These are phyloP conservation scores for Metrosideros polymorpha DNA, from an alignment of 441 rosid species.

Conservation along the genomic window DNA sequence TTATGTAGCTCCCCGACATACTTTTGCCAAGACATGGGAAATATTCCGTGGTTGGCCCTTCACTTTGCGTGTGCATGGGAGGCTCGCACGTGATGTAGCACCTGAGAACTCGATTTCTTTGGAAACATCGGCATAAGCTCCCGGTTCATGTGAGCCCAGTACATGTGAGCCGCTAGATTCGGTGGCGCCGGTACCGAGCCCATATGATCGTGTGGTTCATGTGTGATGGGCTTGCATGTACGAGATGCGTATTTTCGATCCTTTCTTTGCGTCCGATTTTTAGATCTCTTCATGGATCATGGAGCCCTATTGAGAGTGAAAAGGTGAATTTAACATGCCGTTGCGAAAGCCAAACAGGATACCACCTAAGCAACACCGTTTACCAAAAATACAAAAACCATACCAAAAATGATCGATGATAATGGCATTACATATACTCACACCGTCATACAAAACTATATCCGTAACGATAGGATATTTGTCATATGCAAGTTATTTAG, in stretches of 20 bases:
- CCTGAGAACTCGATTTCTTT: not conserved
- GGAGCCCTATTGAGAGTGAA: not conserved
- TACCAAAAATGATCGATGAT: not conserved
- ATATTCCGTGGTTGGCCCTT: not conserved
- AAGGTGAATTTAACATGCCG: not conserved
- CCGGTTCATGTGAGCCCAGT: not conserved
- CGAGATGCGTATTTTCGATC: not conserved
- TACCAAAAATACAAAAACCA: not conserved
- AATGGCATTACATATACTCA: not conserved
- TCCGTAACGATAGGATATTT: rapidly evolving
- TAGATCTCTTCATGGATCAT: not conserved
- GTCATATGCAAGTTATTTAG: not conserved
- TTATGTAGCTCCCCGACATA: not conserved
- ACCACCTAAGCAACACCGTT: not conserved
- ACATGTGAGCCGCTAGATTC: not conserved
- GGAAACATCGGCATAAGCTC: not conserved
- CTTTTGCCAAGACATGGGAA: not conserved
- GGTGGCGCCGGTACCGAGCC: not conserved
- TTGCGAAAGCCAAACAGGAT: not conserved
- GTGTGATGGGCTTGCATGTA: not conserved
- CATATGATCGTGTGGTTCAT: not conserved
- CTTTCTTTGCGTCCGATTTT: not conserved
- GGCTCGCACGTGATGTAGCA: not conserved
- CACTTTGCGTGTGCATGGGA: not conserved
- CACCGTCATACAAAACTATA: rapidly evolving